Evolutionary conservation across 2,329 filamentous ascomycete species (phyloP).

Genomic region (Aspergillus sp.): DNA sequence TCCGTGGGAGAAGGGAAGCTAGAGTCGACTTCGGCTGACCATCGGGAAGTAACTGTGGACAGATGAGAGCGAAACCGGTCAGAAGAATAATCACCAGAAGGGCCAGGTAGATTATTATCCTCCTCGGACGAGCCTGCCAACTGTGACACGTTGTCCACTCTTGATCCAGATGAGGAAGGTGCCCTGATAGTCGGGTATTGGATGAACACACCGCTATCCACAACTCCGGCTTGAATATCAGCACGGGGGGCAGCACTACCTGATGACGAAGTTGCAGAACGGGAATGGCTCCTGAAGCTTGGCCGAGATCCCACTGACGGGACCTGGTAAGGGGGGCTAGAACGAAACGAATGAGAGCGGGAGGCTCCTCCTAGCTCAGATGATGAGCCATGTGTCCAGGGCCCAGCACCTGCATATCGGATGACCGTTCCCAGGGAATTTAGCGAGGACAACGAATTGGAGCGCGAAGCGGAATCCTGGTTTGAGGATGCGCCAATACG

Average conservation of each 20-base stretch:
- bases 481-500: constrained; percentile 37
- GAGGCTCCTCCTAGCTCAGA: constrained; percentile 38
- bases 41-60: constrained; percentile 51
- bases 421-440: constrained; percentile 48
- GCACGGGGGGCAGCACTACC: constrained; percentile 38
- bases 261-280: constrained; percentile 40
- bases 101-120: constrained; percentile 28
- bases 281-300: constrained; percentile 33
- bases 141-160: constrained; percentile 39
- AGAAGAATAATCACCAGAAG: constrained; percentile 39
- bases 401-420: constrained; percentile 39
- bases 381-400: constrained; percentile 40
- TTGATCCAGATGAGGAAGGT: constrained; percentile 47
- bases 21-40: constrained; percentile 40
- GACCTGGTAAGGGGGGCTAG: constrained; percentile 44
- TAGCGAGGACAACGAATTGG: constrained; percentile 47
- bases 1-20: constrained; percentile 31
- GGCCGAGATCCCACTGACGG: constrained; percentile 41
- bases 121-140: constrained; percentile 27
- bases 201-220: constrained; percentile 42
- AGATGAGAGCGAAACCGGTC: constrained; percentile 48
- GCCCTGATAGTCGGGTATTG: constrained; percentile 44
- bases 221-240: constrained; percentile 40
- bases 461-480: constrained; percentile 37
- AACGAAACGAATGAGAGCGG: constrained; percentile 43